These are phyloP conservation scores for Emergomyces africanus DNA, from an alignment of 2,329 filamentous ascomycete genomes.

Conservation along the genomic window DNA sequence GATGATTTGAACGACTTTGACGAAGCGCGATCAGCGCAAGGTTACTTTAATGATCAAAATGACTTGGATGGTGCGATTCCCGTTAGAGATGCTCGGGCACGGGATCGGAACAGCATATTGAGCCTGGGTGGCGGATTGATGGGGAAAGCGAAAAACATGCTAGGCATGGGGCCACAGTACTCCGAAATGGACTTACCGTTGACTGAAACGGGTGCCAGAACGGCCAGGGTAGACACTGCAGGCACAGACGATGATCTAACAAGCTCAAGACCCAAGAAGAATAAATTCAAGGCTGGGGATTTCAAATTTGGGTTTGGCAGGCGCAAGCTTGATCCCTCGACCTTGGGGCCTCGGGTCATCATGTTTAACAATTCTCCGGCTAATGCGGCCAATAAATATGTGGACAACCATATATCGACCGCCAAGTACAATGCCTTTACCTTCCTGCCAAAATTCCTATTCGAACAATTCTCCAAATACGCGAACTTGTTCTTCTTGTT, in stretches of 20 bases:
- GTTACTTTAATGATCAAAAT: conserved; percentile 59
- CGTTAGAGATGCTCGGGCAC: conserved; percentile 39
- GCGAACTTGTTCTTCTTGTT: conserved; percentile 99
- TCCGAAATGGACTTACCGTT: conserved; percentile 97
- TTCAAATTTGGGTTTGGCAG: conserved; percentile 91
- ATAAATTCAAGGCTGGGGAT: conserved; percentile 54
- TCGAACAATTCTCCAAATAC: conserved; percentile 98
- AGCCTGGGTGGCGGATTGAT: conserved; percentile 75
- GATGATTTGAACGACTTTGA: conserved; percentile 68
- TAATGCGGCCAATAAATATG: conserved; percentile 77
- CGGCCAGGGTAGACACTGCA: conserved; percentile 33
- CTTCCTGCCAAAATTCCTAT: conserved; percentile 92
- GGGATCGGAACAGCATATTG: conserved; percentile 79
- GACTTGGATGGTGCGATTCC: conserved; percentile 32
- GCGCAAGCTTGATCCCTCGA: conserved; percentile 76
- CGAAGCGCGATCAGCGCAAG: conserved; percentile 55
- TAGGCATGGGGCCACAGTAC: conserved; percentile 77
- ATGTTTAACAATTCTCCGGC: conserved; percentile 93
- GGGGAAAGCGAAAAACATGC: conserved; percentile 75
- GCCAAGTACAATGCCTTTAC: conserved; percentile 93
- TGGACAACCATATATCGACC: conserved; percentile 94
- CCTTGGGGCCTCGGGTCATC: conserved; percentile 81
- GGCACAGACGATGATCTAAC: conserved; percentile 28
- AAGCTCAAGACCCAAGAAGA: conserved; percentile 34
- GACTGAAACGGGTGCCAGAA: conserved; percentile 57